phyloP scores from a whole-genome alignment of 2,329 filamentous ascomycete genomes.

The Aureobasidium mangrovei region DNA sequence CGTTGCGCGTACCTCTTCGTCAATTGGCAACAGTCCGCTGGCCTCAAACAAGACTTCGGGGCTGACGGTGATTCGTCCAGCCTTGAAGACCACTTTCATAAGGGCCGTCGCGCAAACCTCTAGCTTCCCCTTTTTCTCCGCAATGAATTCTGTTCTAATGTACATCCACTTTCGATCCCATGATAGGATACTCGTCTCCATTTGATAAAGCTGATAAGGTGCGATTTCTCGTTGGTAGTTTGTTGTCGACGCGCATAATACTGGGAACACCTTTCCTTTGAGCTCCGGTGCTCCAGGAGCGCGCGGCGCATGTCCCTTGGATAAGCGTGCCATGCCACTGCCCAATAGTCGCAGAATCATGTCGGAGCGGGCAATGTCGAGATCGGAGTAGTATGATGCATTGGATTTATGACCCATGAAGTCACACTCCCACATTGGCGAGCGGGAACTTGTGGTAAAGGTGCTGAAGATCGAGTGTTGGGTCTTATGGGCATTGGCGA shows the following conservation, averaged over 20 bases:
- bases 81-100: conserved; percentile 32
- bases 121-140: conserved; percentile 14
- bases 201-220: conserved; percentile 33
- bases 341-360: conserved; percentile 50
- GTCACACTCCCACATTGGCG: conserved; percentile 65
- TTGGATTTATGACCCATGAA: conserved; percentile 73
- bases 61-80: conserved; percentile 61
- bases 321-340: conserved; percentile 25
- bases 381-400: conserved; percentile 72
- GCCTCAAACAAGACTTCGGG: conserved; percentile 59
- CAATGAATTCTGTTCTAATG: conserved; percentile 33
- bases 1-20: too few relatives aligned
- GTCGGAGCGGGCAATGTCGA: conserved; percentile 70
- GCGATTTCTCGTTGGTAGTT: conserved; percentile 33
- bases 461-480: conserved; percentile 58
- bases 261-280: not conserved
- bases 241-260: conserved; percentile 31
- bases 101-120: conserved; percentile 17
- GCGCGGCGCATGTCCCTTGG: not conserved
- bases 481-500: not conserved
- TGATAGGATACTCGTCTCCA: conserved; percentile 34
- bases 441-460: conserved; percentile 49
- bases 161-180: conserved; percentile 40
- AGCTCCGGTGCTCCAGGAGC: not conserved
- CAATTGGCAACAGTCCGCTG: not conserved